phyloP scores from a whole-genome alignment of 768 basidiomycete species.

The Lactifluus echinatus region DNA sequence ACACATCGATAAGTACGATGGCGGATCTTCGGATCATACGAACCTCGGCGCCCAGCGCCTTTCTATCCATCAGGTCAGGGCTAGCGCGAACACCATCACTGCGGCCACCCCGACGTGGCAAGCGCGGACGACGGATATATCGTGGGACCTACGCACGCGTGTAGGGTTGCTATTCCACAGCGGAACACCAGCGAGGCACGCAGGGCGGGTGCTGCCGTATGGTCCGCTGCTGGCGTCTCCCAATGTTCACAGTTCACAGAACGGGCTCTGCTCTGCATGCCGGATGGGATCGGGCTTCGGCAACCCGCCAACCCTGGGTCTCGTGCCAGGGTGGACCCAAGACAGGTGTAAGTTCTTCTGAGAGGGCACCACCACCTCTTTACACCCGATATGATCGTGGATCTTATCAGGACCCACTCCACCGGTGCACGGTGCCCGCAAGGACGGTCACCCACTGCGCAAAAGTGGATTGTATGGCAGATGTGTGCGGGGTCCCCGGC shows the following conservation, averaged over 20 bases:
- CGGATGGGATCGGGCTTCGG: too few species aligned
- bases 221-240: too few species aligned
- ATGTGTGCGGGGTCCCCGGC: neutral
- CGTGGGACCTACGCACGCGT: too few species aligned
- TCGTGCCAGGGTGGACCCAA: neutral
- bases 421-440: neutral
- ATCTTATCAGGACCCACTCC: neutral
- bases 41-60: neutral
- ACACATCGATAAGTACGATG: neutral
- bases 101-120: neutral
- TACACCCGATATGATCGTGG: neutral
- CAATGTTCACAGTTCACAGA: too few species aligned
- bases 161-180: too few species aligned
- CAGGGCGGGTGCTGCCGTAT: too few species aligned
- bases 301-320: neutral
- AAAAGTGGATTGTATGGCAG: too few species aligned
- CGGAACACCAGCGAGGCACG: too few species aligned
- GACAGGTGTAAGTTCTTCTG: too few species aligned
- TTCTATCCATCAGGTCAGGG: neutral
- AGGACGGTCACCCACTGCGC: too few species aligned
- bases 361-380: too few species aligned
- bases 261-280: too few species aligned
- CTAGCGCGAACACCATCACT: neutral
- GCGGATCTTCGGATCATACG: neutral
- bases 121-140: neutral